These are phyloP conservation scores for Verticillium tricorpus DNA, from an alignment of 2,329 filamentous ascomycete genomes.

Conservation along the genomic window DNA sequence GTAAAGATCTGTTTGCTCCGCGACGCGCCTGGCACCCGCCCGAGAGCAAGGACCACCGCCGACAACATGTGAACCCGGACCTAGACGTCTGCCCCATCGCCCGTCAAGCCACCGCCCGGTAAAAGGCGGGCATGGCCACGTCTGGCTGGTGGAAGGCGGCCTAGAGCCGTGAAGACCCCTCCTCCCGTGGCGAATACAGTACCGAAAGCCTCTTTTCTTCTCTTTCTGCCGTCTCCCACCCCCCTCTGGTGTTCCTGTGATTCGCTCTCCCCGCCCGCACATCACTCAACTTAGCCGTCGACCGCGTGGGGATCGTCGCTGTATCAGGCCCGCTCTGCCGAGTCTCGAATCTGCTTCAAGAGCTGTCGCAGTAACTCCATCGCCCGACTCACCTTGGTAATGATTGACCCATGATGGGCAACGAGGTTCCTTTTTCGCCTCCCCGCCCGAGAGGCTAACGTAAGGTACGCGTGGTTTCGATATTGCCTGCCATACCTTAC, in stretches of 20 bases:
- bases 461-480: neutral
- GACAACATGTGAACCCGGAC: too few species aligned
- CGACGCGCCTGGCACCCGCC: neutral
- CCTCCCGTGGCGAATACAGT: neutral
- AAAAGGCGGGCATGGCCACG: neutral
- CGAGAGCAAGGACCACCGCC: neutral
- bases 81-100: neutral
- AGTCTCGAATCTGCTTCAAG: neutral
- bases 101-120: neutral
- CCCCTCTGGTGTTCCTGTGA: neutral
- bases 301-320: neutral
- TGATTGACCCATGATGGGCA: neutral
- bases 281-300: neutral
- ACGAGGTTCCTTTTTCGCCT: neutral
- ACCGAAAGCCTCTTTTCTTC: neutral
- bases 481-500: neutral
- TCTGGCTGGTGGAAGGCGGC: neutral
- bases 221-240: neutral
- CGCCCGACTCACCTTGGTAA: neutral
- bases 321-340: neutral
- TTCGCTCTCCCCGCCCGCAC: neutral
- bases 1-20: neutral
- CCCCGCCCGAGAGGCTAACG: neutral
- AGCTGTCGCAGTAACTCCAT: neutral
- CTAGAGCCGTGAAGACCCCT: neutral